A percentile compares a stretch with the other conserved stretches of the same genome.
Evolutionary conservation across 352 stramenopile genomes (phyloP).

Genomic region (Globisporangium apiculatum): DNA sequence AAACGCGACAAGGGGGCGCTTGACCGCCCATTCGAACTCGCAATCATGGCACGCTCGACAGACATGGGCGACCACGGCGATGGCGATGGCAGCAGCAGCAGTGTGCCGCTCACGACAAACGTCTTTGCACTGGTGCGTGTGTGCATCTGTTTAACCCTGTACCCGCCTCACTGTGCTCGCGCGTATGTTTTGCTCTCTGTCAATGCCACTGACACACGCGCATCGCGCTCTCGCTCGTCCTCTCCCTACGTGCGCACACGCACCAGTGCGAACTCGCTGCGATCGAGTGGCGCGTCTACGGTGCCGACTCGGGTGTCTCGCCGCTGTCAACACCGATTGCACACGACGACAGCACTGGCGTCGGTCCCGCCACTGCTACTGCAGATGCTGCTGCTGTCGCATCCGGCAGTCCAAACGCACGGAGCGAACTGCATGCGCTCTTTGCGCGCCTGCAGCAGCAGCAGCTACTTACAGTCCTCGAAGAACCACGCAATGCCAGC

Average conservation of each 20-base stretch:
- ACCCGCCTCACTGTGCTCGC: background rate
- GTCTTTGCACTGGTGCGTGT: constrained; percentile 38
- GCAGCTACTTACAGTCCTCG: too few relatives aligned
- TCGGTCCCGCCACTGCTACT: constrained; percentile 13
- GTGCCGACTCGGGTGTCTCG: constrained; percentile 1
- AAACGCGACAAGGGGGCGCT: background rate
- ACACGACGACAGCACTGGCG: background rate
- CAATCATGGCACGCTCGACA: background rate
- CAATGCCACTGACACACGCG: background rate
- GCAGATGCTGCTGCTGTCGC: background rate
- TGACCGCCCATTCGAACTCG: background rate
- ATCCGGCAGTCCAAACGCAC: too few relatives aligned
- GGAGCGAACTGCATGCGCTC: constrained; percentile 18
- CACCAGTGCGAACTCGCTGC: constrained; percentile 34
- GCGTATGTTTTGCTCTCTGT: background rate
- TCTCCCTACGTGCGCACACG: background rate
- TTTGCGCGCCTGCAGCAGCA: constrained; percentile 29
- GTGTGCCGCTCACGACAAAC: constrained; percentile 20
- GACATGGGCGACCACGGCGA: background rate
- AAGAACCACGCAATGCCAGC: too few relatives aligned
- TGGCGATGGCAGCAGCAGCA: background rate
- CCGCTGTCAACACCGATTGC: background rate
- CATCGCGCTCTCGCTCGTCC: constrained; percentile 5
- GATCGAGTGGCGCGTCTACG: constrained; percentile 50
- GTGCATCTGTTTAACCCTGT: background rate